Evolutionary conservation across 116 monocot genomes (phyloP).

Genomic region (Phalaenopsis hybrid): DNA sequence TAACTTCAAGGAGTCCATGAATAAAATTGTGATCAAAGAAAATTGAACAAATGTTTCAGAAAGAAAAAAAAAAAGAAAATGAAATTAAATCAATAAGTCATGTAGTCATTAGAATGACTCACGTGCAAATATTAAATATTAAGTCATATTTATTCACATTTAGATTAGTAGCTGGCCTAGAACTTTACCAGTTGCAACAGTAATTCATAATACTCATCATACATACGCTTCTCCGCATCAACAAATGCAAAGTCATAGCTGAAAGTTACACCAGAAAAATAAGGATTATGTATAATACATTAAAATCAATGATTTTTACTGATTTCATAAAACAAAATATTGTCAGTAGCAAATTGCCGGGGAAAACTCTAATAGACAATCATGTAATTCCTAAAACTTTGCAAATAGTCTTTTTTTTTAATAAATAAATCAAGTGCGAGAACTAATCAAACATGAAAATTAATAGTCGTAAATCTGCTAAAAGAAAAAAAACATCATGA

Average conservation of each 20-base stretch:
- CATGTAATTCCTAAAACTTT: not conserved
- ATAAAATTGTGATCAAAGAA: too few species aligned
- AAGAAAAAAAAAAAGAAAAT: too few species aligned
- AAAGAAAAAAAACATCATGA: not conserved
- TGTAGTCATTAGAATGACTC: too few species aligned
- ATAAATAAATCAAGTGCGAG: not conserved
- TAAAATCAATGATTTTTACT: not conserved
- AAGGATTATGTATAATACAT: not conserved
- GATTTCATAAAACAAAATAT: not conserved
- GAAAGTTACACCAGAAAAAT: slow-evolving; percentile 6
- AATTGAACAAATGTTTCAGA: too few species aligned
- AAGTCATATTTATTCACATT: not conserved
- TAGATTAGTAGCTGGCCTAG: slow-evolving; percentile 2
- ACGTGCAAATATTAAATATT: too few species aligned
- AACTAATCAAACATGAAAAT: not conserved
- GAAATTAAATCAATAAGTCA: too few species aligned
- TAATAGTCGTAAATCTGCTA: not conserved
- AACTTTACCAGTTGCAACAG: slow-evolving; percentile 69
- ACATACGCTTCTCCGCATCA: slow-evolving; percentile 89
- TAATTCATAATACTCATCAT: slow-evolving; percentile 75
- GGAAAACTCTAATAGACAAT: not conserved
- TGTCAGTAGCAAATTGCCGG: too few species aligned
- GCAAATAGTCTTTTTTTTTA: not conserved
- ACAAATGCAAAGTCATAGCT: slow-evolving; percentile 98
- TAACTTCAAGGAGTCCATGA: too few species aligned